These are phyloP conservation scores for Ustilago sp. DNA, from an alignment of 1,284 basidiomycete genomes.

Conservation along the genomic window DNA sequence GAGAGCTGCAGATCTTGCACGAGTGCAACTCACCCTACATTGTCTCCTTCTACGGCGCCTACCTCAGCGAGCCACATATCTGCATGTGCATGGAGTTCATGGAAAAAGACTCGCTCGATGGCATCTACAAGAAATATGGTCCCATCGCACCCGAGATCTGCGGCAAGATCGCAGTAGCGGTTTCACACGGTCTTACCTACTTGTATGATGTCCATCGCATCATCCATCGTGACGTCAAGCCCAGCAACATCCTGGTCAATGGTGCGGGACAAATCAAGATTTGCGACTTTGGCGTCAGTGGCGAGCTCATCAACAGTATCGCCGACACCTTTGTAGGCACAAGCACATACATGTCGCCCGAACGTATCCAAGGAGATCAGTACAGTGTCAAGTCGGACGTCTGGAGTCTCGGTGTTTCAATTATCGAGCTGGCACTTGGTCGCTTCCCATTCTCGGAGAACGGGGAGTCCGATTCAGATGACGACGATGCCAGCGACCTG, in stretches of 20 bases:
- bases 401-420: slow-evolving; percentile 93
- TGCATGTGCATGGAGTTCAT: slow-evolving; percentile 99
- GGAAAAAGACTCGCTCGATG: slow-evolving; percentile 82
- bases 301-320: slow-evolving; percentile 97
- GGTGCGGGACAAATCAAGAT: slow-evolving; percentile 95
- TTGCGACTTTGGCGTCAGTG: slow-evolving; percentile 98
- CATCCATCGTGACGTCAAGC: slow-evolving; percentile 99
- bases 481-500: slow-evolving; percentile 19
- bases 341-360: slow-evolving; percentile 98
- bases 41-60: slow-evolving; percentile 96
- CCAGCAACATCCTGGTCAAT: slow-evolving; percentile 95
- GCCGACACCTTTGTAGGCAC: slow-evolving; percentile 99
- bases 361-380: slow-evolving; percentile 96
- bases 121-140: slow-evolving; percentile 93
- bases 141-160: slow-evolving; percentile 90
- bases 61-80: slow-evolving; percentile 94
- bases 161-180: slow-evolving; percentile 87
- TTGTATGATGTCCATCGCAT: slow-evolving; percentile 99
- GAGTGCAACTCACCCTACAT: slow-evolving; percentile 94
- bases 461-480: slow-evolving; percentile 36
- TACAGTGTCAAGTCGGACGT: slow-evolving; percentile 98
- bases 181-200: slow-evolving; percentile 94
- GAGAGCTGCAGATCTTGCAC: slow-evolving; percentile 98
- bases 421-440: slow-evolving; percentile 93
- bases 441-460: slow-evolving; percentile 81